Evolutionary conservation across 805 yeast genomes (phyloP), one percentile per base, ranked within the genome.

Genomic region (Ogataea naganishii): DNA sequence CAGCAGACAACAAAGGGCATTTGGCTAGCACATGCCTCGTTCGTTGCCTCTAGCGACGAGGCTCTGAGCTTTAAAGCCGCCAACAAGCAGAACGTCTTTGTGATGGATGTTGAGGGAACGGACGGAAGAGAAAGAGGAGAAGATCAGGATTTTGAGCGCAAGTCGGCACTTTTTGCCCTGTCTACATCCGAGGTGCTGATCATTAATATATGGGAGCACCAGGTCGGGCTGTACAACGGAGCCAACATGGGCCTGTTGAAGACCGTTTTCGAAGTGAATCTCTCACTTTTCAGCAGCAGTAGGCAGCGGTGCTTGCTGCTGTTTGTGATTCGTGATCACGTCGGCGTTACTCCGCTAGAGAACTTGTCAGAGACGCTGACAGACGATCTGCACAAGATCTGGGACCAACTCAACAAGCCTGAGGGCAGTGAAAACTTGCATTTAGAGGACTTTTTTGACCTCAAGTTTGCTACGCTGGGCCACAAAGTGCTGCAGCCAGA

Each of bases 101-200:
- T 92, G 3, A 70, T 92, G 69, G 98, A 92, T 51, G 97, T 92
- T n/a, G 98, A 92, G 58, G 98, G 98, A 28, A 88, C 96, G 1
- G 98, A 92, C 59, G 97, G 98, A 28, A 71, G 96, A 36, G 98
- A 92, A 58, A 72, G 96, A 33, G 97, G 97, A 16, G 98, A 92
- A 46, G 97, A 92, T 56, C 96, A 92, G 56, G 98, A 92, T 57
- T 92, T 92, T 54, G 98, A 92, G 57, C 72, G 98, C 34, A 92
- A 92, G 44, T 88, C 96, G 2, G 97, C 97, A 0, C 61, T 92
- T 24, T 92, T 92, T 62, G 97, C 98, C 0, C 63, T 92, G 37
- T 74, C 96, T 8, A 88, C 96, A 0, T 76, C 92, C 11, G 97
- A 92, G 49, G 76, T 88, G 5, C 64, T 92, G 43, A 85, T 92